Base-by-base conservation (phyloP, 2,329 filamentous ascomycete species). In the Epichloe brachyelytri region DNA sequence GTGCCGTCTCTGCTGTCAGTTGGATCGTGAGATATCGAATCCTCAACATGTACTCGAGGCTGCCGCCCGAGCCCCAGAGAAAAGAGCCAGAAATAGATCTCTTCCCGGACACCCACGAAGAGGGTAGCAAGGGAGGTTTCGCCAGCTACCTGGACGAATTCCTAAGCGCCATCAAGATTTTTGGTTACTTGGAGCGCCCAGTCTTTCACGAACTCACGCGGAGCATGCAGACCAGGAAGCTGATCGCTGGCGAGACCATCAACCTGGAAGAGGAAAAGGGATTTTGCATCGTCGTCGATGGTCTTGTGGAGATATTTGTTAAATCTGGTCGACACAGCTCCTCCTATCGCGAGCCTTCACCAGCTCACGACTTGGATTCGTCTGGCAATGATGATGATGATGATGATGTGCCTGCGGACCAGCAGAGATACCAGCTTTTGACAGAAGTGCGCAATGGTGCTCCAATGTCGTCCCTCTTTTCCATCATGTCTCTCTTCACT, bases 131-230 rank as follows among this genome's bases (percentile, higher is more conserved):
- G 67, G 83, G 89, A 0, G 93, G 91, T 0, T 74, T 98, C 43
- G 83, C 88, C n/a, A 98, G 90, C 64, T 98, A 98, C 60, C 76
- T 98, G 26, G 93, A 98, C 68, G 94, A 98, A 66, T 98, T 98
- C 60, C 73, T 98, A 20, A 97, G 90, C 64, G 93, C 94, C 33
- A 98, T 98, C 72, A 98, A 97, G 68, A 93, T 98, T 52, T 98
- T 98, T 69, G 93, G 93, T 8, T 98, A 97, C 63, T 74, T 98
- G 43, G 93, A 98, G 65, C 82, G 93, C 26, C 89, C 93, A 0
- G 93, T 98, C 41, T 98, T 98, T 62, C 94, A 98, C 63, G 93
- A 98, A 68, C 78, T 98, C 59, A 98, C 93, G 0, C 78, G 93
- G 53, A 96, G 90, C 53, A 98, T 98, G 93, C 93, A 98, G 71